These are phyloP conservation scores for Penicillium italicum DNA, from an alignment of 2,329 filamentous ascomycete species.

Conservation along the genomic window DNA sequence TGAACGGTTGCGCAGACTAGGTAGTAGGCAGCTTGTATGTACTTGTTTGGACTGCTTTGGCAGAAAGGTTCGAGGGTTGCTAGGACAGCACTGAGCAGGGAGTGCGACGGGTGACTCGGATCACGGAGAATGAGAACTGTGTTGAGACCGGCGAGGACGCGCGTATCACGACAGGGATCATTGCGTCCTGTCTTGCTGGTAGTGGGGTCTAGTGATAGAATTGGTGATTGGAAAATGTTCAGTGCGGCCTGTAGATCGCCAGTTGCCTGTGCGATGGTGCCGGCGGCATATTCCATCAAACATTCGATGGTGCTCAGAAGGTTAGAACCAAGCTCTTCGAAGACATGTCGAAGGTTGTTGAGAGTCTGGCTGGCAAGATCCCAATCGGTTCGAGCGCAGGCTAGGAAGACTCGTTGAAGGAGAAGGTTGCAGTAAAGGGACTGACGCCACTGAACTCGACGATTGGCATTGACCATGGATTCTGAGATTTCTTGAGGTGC, in stretches of 20 bases:
- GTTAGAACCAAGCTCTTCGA: conserved; percentile 43
- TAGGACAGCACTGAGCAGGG: conserved; percentile 59
- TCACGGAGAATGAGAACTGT: conserved; percentile 69
- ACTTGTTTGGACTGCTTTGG: conserved; percentile 64
- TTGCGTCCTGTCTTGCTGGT: conserved; percentile 39
- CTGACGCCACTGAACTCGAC: conserved; percentile 61
- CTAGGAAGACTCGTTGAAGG: conserved; percentile 66
- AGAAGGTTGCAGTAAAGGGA: conserved; percentile 66
- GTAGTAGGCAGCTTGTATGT: conserved; percentile 74
- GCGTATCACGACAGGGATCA: conserved; percentile 60
- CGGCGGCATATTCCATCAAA: conserved; percentile 67
- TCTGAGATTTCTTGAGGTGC: conserved; percentile 45
- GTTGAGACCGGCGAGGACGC: conserved; percentile 63
- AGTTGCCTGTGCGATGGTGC: conserved; percentile 71
- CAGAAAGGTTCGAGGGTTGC: conserved; percentile 66
- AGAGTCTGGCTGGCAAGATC: conserved; percentile 58
- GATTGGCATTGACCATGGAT: conserved; percentile 56
- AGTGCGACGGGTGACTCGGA: conserved; percentile 54
- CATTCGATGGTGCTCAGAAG: conserved; percentile 46
- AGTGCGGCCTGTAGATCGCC: conserved; percentile 70
- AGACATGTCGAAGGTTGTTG: conserved; percentile 50
- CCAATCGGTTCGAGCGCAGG: conserved; percentile 70
- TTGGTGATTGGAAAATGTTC: conserved; percentile 59
- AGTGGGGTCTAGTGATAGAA: conserved; percentile 53
- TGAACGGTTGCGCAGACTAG: conserved; percentile 68